A percentile compares a stretch with the other conserved stretches of the same genome.
These are phyloP conservation scores for Panaeolus papilionaceus DNA, from an alignment of 768 basidiomycete genomes.

Conservation along the genomic window DNA sequence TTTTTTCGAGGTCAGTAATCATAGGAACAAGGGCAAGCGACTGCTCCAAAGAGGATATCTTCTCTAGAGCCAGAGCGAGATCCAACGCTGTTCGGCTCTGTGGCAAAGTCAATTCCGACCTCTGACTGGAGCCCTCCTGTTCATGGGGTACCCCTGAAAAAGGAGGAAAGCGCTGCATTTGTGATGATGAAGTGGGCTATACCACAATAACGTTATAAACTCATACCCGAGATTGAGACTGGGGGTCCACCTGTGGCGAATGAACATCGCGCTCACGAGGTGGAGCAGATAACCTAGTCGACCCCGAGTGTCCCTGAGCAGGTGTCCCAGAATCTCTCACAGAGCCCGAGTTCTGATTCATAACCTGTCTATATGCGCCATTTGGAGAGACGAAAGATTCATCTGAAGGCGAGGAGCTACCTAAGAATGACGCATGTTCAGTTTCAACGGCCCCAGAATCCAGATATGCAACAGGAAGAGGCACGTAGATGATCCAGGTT, in stretches of 20 bases:
- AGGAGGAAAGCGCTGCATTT: not conserved
- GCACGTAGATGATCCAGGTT: constrained; percentile 6
- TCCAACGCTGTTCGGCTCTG: not conserved
- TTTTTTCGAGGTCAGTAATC: not conserved
- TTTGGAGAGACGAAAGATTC: not conserved
- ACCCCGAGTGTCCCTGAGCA: not conserved
- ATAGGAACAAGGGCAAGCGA: not conserved
- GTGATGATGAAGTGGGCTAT: not conserved
- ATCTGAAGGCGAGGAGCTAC: not conserved
- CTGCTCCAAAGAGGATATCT: not conserved
- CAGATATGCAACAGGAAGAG: not conserved
- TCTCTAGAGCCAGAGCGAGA: not conserved
- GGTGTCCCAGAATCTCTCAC: not conserved
- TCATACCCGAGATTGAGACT: not conserved
- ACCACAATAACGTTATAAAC: not conserved
- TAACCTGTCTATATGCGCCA: constrained; percentile 1
- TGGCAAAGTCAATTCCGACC: not conserved
- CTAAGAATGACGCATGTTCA: not conserved
- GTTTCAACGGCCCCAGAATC: not conserved
- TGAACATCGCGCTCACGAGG: not conserved
- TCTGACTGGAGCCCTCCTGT: not conserved
- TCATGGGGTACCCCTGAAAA: not conserved
- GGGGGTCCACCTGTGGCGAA: not conserved
- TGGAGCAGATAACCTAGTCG: not conserved
- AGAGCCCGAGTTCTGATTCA: not conserved